Conservation (phyloP, 805 yeast species). For the Scheffersomyces lignosus region DNA sequence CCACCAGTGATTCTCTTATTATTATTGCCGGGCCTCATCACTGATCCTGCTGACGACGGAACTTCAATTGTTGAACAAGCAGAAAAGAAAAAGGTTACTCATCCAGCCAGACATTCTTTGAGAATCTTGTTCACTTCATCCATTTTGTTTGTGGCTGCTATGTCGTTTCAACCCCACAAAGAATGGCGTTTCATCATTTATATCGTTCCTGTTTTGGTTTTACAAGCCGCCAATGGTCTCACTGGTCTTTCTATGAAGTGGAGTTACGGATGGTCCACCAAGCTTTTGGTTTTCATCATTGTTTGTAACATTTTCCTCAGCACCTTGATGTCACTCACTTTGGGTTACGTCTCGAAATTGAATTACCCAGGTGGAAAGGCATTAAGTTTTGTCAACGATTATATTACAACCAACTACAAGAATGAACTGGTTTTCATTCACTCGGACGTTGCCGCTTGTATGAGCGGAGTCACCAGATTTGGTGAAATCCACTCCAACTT, state of each 20-base stretch:
- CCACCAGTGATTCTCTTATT: constrained; percentile 47
- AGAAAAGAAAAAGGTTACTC: constrained; percentile 8
- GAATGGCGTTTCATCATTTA: constrained; percentile 92
- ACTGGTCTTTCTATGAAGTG: constrained; percentile 24
- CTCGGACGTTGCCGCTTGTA: constrained; percentile 76
- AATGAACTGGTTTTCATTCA: constrained; percentile 51
- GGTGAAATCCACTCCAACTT: constrained; percentile 51
- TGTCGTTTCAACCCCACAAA: constrained; percentile 87
- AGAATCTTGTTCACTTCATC: constrained; percentile 53
- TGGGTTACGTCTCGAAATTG: constrained; percentile 62
- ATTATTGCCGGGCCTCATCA: constrained; percentile 36
- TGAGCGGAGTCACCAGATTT: constrained; percentile 84
- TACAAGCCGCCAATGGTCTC: constrained; percentile 65
- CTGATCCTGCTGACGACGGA: constrained; percentile 45
- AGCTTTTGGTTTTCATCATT: constrained; percentile 23
- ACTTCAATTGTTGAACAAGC: constrained; percentile 29
- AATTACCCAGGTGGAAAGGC: constrained; percentile 94
- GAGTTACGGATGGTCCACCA: constrained; percentile 19
- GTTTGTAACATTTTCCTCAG: constrained; percentile 28
- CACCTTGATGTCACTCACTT: constrained; percentile 44
- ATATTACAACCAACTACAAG: constrained; percentile 22
- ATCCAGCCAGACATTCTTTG: constrained; percentile 34
- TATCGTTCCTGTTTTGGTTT: constrained; percentile 64
- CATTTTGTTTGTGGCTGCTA: constrained; percentile 52
- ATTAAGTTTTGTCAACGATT: constrained; percentile 50